These are phyloP conservation scores for Mytilinidion resinicola DNA, from an alignment of 495 filamentous ascomycete species.

Conservation along the genomic window DNA sequence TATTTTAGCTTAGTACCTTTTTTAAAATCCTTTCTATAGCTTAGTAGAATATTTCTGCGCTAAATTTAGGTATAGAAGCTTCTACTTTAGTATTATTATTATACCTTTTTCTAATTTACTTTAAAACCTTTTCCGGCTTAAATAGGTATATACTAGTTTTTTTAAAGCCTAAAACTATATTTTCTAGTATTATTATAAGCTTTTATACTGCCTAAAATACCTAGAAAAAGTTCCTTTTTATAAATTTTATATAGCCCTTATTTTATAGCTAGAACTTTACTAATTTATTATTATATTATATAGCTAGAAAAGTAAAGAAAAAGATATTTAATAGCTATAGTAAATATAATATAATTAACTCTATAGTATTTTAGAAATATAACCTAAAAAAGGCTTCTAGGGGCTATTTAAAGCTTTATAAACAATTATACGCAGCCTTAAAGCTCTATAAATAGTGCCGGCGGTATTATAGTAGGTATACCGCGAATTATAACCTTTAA, in stretches of 20 bases:
- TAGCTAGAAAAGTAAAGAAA: not conserved
- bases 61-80: not conserved
- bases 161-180: not conserved
- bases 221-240: not conserved
- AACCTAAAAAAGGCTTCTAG: no score
- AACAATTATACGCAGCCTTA: no score
- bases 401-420: not conserved
- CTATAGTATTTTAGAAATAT: no score
- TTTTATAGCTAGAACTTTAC: not conserved
- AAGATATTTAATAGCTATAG: no score
- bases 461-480: no score
- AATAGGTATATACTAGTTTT: not conserved
- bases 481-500: no score
- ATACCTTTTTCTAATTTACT: not conserved
- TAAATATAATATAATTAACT: no score
- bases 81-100: no score
- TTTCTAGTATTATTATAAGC: not conserved
- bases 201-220: not conserved
- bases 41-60: not conserved
- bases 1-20: not conserved
- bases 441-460: no score
- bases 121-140: not conserved
- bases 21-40: not conserved
- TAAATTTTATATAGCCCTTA: not conserved
- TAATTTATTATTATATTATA: not conserved